Base-by-base conservation (phyloP, 768 basidiomycete genomes). In the Rhizopogon rudus region DNA sequence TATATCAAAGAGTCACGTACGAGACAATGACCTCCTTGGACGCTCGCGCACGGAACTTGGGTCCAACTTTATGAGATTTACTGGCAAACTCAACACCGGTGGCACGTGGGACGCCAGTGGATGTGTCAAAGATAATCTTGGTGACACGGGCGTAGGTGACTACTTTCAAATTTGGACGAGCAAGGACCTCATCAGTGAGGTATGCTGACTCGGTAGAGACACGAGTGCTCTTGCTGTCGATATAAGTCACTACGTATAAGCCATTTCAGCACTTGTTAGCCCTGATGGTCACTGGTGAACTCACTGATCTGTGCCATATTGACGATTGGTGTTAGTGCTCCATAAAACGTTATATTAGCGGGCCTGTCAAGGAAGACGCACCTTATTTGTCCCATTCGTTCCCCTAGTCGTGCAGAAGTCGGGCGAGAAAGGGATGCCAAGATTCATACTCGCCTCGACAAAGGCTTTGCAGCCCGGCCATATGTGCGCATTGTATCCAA, bases 141-240 rank as follows among this genome's bases (percentile, higher is more conserved):
- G 83, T 86, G 3, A 80, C 85, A 7, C 75, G 75, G 0, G 84
- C 80, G 46, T 76, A 69, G 20, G 79, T 77, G 3, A 78, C 78
- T n/a, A 91, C 80, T 28, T 74, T 84, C 25, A 91, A 73, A 58
- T 90, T 90, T 6, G 80, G 80, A 39, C 88, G 75, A 5, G 75
- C 73, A 5, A 89, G 75, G 3, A 88, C 87, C 0, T 82, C 74
- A 1, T 77, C 68, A 0, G 86, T 88, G 35, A 90, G 77, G 63
- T 89, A 90, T 0, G 84, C 85, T 1, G 77, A 70, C 62, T 88
- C 86, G 1, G 83, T 75, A 1, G 86, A 83, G 6, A 84, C 83
- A 0, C 88, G 80, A 53, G 72, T 69, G 35, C 75, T 75, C 10
- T 73, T 74, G 35, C 72, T 55, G 61, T 82, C 75, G 51, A 89